Evolutionary conservation across 352 stramenopile genomes (phyloP), one percentile per base, ranked within the genome.

Genomic region (Pythium brassicae): DNA sequence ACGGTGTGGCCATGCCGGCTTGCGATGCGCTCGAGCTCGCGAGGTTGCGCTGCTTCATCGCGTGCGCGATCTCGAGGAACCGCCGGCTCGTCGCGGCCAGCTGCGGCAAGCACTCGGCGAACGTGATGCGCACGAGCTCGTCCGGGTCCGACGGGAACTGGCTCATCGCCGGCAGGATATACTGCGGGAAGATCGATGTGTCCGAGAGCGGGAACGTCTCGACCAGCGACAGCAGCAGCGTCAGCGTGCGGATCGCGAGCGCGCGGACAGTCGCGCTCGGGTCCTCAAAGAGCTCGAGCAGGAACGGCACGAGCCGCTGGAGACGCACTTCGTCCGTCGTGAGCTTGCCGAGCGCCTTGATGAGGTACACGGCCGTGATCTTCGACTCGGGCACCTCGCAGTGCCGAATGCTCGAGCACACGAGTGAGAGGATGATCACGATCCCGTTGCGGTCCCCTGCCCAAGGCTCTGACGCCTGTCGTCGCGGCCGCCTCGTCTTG

Each of bases 171-270:
- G 94, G 97, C 40, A 99, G 88, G 23, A 99, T 92, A 68, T 99
- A 99, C 70, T 97, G 85, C 0, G 95, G 92, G 55, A 99, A 99
- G 2, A 99, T 87, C 34, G 94, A 93, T 1, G 95, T 89, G 62
- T 99, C 97, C 2, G 95, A 98, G 10, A 97, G 78, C 6, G 94
- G 91, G 58, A 99, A 97, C 0, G 65, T 85, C 53, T 92, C 85
- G n/a, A 99, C 81, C 20, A 94, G 64, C 27, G 78, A 87, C 35
- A 98, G 62, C 32, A 98, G 73, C 19, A 85, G 89, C 8, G 92
- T 94, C 9, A 99, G 69, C 1, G 89, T 94, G 26, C 92, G 81
- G 12, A 99, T 80, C 10, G 90, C 83, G 8, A 94, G 79, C 10
- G 94, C 86, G 20, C 96, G 76, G 12, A 99, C 93, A 8, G 89